Conservation (phyloP, 129 eudicot species). For the Calendula officinalis region DNA sequence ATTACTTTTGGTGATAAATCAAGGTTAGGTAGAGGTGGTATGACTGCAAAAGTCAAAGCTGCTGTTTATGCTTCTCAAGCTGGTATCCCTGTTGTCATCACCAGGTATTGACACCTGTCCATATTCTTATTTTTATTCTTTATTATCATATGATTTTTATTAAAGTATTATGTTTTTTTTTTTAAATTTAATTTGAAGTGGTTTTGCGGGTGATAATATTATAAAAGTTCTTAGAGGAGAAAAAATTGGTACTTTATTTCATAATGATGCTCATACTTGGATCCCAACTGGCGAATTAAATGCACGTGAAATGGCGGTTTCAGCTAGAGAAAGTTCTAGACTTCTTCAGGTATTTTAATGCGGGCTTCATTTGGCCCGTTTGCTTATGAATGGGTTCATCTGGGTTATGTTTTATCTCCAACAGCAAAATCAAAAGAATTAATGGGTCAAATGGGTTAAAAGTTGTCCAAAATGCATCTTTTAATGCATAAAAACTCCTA, state of each 20-base stretch:
- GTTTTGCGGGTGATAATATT: slow-evolving; percentile 74
- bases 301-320: slow-evolving; percentile 85
- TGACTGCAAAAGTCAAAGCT: slow-evolving; percentile 99
- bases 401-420: no score
- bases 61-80: slow-evolving; percentile 89
- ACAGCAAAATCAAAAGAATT: no score
- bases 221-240: slow-evolving; percentile 66
- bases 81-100: slow-evolving; percentile 90
- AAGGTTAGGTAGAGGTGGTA: slow-evolving; percentile 94
- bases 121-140: not conserved
- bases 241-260: slow-evolving; percentile 79
- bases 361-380: not conserved
- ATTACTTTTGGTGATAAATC: slow-evolving; percentile 97
- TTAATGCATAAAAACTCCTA: no score
- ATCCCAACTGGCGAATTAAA: slow-evolving; percentile 53
- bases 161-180: slow-evolving; percentile 13
- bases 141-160: not conserved
- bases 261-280: slow-evolving; percentile 74
- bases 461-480: no score
- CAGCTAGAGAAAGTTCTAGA: slow-evolving; percentile 93
- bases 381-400: not conserved
- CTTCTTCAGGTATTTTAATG: slow-evolving; percentile 65
- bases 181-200: slow-evolving; percentile 42
- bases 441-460: no score
- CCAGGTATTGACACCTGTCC: slow-evolving; percentile 53